Base-by-base conservation (phyloP, 176 grass and related monocot genomes). In the Paspalum notatum region DNA sequence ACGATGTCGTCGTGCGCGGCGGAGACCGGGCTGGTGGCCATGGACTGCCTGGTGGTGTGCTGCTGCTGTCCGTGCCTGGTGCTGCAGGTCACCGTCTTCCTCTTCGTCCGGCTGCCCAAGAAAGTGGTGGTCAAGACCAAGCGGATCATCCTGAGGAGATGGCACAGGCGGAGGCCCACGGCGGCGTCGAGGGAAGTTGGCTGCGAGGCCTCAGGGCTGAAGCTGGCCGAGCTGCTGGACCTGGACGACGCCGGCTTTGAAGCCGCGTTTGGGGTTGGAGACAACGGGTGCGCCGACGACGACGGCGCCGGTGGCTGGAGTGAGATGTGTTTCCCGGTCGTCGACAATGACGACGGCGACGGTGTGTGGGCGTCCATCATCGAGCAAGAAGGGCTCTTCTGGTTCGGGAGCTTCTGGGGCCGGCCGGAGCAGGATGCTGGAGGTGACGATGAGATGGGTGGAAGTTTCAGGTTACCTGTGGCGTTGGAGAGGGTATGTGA, bases 351-450 rank as follows among this genome's bases (percentile, higher is more conserved):
- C 61, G 48, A 32, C 24, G 71, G 2, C 66, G 84, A 56, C 10
- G 68, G 52, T 50, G 74, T 80, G 53, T 97, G 86, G 91, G 81
- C 74, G 82, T 82, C 86, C 78, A 71, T 97, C 41, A 60, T 82
- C 17, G 82, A 79, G 41, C 80, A 87, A 53, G 80, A 80, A 78
- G 91, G 91, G 8, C 78, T 90, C 42, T 90, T 97, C 71, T 97
- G 91, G 91, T 97, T 97, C 80, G 94, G 94, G 54, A 97, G 91
- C 85, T 97, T 97, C 66, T 94, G 94, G 94, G 89, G 87, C 66
- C 87, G 78, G 58, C 39, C 50, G 21, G 78, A 82, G 66, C 57
- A 66, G 58, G 72, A 62, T 43, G 5, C 54, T 0, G 71, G 39
- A 47, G 87, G 70, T 1, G 80, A 66, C 3, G 72, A 84, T 18